Percentiles rank a stretch among this genome's conserved stretches.
phyloP scores from a whole-genome alignment of 2,329 filamentous ascomycete species.

The Cercospora sesami region DNA sequence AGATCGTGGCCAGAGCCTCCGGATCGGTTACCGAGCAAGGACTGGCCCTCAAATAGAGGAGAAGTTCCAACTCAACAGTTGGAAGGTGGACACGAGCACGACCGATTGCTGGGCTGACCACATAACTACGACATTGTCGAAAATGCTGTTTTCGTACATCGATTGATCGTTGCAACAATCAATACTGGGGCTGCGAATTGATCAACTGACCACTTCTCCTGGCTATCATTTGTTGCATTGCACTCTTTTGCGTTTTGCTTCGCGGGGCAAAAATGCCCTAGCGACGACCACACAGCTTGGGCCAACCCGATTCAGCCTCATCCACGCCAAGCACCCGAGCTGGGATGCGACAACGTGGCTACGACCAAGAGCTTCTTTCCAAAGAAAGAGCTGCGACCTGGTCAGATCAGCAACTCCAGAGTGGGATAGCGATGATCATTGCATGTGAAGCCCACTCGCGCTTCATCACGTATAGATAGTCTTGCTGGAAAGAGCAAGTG shows the following conservation, averaged over 20 bases:
- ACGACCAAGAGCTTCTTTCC: neutral
- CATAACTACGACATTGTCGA: neutral
- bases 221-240: neutral
- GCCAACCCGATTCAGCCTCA: neutral
- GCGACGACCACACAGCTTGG: neutral
- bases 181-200: neutral
- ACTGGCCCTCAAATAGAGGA: neutral
- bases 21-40: constrained; percentile 6
- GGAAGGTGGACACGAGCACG: neutral
- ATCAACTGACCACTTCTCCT: constrained; percentile 3
- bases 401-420: neutral
- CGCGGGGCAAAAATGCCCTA: constrained; percentile 1
- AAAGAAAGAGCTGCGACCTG: neutral
- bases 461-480: neutral
- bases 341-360: neutral
- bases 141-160: neutral
- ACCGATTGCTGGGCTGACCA: neutral
- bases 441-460: neutral
- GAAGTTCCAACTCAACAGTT: constrained; percentile 4
- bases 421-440: neutral
- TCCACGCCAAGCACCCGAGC: neutral
- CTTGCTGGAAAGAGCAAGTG: constrained; percentile 1
- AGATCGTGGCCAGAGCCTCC: constrained; percentile 11
- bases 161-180: neutral
- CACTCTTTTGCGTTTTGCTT: constrained; percentile 2